These are phyloP conservation scores for Alternaria solani DNA, from an alignment of 2,329 filamentous ascomycete genomes.

Conservation along the genomic window DNA sequence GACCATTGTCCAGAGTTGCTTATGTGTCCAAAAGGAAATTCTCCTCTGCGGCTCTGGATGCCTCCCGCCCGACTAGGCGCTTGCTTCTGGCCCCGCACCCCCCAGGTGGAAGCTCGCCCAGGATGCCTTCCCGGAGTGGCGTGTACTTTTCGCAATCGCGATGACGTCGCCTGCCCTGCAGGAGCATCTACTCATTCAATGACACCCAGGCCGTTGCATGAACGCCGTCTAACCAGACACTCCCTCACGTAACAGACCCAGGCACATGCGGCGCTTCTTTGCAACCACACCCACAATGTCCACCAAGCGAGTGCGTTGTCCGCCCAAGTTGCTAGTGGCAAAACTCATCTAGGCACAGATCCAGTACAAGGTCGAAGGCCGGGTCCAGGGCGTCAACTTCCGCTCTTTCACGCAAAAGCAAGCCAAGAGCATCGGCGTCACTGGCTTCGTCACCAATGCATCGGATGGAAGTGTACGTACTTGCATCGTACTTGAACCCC, in stretches of 20 bases:
- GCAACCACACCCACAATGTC: constrained; percentile 44
- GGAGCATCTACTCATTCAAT: not conserved
- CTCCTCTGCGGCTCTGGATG: not conserved
- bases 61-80: not conserved
- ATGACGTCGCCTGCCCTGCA: constrained; percentile 20
- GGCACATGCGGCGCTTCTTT: constrained; percentile 36
- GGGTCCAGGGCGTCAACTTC: constrained; percentile 62
- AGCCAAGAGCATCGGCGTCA: constrained; percentile 54
- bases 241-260: not conserved
- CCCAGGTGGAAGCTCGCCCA: constrained; percentile 9
- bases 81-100: constrained; percentile 22
- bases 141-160: constrained; percentile 7
- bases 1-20: not conserved
- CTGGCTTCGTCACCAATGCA: constrained; percentile 57
- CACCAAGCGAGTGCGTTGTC: constrained; percentile 43
- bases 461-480: constrained; percentile 54
- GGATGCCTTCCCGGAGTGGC: constrained; percentile 14
- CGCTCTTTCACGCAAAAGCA: constrained; percentile 56
- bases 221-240: not conserved
- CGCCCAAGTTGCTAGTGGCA: constrained; percentile 11
- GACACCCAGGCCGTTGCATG: not conserved
- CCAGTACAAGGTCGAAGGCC: constrained; percentile 57
- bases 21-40: constrained; percentile 13
- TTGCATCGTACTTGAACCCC: not conserved
- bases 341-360: constrained; percentile 49